A percentile compares a stretch with the other conserved stretches of the same genome.
Conservation (phyloP, 805 yeast genomes). For the Starmerella floricola region DNA sequence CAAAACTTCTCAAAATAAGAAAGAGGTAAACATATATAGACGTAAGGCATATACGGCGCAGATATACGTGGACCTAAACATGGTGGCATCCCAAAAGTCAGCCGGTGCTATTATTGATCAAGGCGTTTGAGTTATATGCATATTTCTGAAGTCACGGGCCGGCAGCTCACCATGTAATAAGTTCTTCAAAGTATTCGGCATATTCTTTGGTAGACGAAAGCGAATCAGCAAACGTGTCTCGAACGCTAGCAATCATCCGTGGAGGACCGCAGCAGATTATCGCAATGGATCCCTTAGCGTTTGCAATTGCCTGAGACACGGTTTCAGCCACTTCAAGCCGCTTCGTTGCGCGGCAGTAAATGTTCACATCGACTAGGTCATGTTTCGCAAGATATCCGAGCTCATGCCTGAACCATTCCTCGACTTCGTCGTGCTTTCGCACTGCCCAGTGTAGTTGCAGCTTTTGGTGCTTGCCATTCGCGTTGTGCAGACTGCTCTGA, state of each 20-base stretch:
- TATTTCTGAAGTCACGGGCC: no score
- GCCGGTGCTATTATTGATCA: no score
- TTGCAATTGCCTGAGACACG: conserved; percentile 30
- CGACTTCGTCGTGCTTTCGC: conserved; percentile 4
- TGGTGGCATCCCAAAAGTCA: no score
- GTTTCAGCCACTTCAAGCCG: conserved; percentile 19
- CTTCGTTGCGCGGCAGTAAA: conserved; percentile 14
- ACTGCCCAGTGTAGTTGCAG: conserved; percentile 17
- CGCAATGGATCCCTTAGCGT: conserved; percentile 36
- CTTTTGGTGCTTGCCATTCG: conserved; percentile 24
- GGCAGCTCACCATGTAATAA: conserved; percentile 63
- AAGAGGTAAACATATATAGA: not conserved
- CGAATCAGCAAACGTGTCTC: conserved; percentile 37
- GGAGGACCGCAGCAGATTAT: conserved; percentile 56
- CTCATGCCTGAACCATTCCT: conserved; percentile 37
- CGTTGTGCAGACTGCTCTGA: conserved; percentile 26
- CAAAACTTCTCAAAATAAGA: no score
- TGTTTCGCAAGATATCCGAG: conserved; percentile 26
- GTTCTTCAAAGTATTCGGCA: conserved; percentile 57
- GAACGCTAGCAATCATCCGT: conserved; percentile 42
- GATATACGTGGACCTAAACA: no score
- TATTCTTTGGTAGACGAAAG: conserved; percentile 35
- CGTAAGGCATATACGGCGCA: no score
- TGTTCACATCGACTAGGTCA: conserved; percentile 9
- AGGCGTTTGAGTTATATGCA: no score